A percentile compares a stretch with the other conserved stretches of the same genome.
Conservation (phyloP, 257 asterid genomes). For the Solanum neorickii region DNA sequence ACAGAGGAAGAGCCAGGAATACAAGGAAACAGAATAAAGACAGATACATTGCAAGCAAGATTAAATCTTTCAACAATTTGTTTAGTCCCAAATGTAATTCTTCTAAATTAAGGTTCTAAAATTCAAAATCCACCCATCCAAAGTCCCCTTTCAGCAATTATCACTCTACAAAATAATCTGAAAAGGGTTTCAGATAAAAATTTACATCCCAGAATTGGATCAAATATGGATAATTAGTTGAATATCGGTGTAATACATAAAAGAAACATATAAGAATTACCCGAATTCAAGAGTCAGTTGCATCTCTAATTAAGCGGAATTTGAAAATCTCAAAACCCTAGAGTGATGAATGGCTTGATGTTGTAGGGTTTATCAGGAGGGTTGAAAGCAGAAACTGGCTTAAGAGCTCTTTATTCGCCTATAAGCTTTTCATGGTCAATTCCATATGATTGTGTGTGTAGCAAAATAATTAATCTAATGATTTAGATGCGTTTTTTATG, state of each 20-base stretch:
- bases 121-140: neutral
- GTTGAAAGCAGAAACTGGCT: neutral
- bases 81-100: neutral
- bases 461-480: too few species aligned
- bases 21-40: neutral
- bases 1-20: neutral
- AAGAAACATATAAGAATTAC: slow-evolving; percentile 10
- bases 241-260: neutral
- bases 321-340: neutral
- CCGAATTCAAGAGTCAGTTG: slow-evolving; percentile 86
- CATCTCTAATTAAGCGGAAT: slow-evolving; percentile 20
- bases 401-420: neutral
- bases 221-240: neutral
- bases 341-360: neutral
- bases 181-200: neutral
- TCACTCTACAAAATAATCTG: neutral
- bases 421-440: neutral
- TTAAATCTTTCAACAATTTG: neutral
- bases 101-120: neutral
- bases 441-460: too few species aligned
- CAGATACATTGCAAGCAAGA: neutral
- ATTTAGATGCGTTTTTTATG: too few species aligned
- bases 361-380: neutral
- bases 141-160: neutral
- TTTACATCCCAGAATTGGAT: neutral